A percentile compares a stretch with the other conserved stretches of the same genome.
Evolutionary conservation across 169 alveolate species (phyloP).

Genomic region (Eimeria necatrix): DNA sequence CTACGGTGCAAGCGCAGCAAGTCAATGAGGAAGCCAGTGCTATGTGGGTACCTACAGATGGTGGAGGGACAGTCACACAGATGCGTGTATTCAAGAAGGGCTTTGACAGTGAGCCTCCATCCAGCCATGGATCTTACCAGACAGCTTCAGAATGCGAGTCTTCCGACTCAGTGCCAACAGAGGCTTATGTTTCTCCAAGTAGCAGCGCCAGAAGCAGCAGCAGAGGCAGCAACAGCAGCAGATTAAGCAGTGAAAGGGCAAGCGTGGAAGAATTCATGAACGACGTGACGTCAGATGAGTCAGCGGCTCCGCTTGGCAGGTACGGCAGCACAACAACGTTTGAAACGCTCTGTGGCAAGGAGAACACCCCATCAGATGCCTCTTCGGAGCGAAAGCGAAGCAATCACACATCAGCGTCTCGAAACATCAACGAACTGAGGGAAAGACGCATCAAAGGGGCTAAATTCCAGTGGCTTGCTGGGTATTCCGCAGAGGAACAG

Average conservation of each 20-base stretch:
- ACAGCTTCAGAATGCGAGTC: slow-evolving; percentile 58
- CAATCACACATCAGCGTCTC: not conserved
- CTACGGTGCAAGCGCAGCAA: not conserved
- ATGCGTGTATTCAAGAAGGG: slow-evolving; percentile 19
- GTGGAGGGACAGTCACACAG: not conserved
- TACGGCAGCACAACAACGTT: slow-evolving; percentile 25
- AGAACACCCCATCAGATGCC: not conserved
- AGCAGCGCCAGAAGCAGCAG: slow-evolving; percentile 69
- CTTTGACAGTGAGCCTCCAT: slow-evolving; percentile 56
- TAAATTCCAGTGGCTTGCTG: slow-evolving; percentile 66
- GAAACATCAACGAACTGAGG: not conserved
- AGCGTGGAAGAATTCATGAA: not conserved
- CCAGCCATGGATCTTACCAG: slow-evolving; percentile 64
- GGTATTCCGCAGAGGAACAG: not conserved
- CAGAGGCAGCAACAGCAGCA: slow-evolving; percentile 35
- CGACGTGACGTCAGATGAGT: not conserved
- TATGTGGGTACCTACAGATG: not conserved
- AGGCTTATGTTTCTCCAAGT: slow-evolving; percentile 66
- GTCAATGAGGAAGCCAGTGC: not conserved
- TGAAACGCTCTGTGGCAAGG: slow-evolving; percentile 21
- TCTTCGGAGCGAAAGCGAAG: slow-evolving; percentile 1
- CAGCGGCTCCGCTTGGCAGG: slow-evolving; percentile 9
- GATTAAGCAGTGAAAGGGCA: slow-evolving; percentile 26
- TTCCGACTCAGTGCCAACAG: slow-evolving; percentile 61
- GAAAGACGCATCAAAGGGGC: not conserved